phyloP scores from a whole-genome alignment of 345 rosid species.

The Brassica incana region DNA sequence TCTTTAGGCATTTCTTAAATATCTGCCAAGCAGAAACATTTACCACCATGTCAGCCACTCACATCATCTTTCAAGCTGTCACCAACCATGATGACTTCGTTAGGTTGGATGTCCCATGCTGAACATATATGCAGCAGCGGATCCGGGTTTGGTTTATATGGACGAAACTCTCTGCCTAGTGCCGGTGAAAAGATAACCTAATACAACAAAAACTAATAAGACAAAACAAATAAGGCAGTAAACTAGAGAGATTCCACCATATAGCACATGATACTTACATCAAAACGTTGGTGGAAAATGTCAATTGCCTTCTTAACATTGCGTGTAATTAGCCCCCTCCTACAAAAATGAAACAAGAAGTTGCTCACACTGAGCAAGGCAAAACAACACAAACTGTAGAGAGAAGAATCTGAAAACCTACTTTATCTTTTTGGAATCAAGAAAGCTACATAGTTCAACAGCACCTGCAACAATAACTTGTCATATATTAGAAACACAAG shows the following conservation, averaged over 20 bases:
- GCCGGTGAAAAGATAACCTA: slow-evolving; percentile 85
- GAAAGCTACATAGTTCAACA: slow-evolving; percentile 75
- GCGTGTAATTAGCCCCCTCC: slow-evolving; percentile 91
- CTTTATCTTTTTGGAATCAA: slow-evolving; percentile 87
- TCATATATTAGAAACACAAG: slow-evolving; percentile 17
- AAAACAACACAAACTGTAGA: neutral
- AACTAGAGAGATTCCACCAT: neutral
- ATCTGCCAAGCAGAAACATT: slow-evolving; percentile 53
- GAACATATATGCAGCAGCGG: slow-evolving; percentile 90
- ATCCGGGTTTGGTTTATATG: slow-evolving; percentile 90
- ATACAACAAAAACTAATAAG: slow-evolving; percentile 3
- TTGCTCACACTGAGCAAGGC: neutral
- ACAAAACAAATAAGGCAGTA: neutral
- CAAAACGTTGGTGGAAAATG: slow-evolving; percentile 73
- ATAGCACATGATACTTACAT: neutral
- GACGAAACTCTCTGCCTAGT: slow-evolving; percentile 92
- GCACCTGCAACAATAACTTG: slow-evolving; percentile 59
- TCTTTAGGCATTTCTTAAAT: no score
- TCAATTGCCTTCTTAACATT: slow-evolving; percentile 83
- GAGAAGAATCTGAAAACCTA: slow-evolving; percentile 33
- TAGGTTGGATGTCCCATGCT: slow-evolving; percentile 71
- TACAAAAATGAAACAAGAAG: slow-evolving; percentile 24
- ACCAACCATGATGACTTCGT: slow-evolving; percentile 92
- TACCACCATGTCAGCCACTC: slow-evolving; percentile 52
- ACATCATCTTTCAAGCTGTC: slow-evolving; percentile 98